A percentile compares a stretch with the other conserved stretches of the same genome.
Evolutionary conservation across 176 grass and related monocot species (phyloP).

Genomic region (Musa itinerans): DNA sequence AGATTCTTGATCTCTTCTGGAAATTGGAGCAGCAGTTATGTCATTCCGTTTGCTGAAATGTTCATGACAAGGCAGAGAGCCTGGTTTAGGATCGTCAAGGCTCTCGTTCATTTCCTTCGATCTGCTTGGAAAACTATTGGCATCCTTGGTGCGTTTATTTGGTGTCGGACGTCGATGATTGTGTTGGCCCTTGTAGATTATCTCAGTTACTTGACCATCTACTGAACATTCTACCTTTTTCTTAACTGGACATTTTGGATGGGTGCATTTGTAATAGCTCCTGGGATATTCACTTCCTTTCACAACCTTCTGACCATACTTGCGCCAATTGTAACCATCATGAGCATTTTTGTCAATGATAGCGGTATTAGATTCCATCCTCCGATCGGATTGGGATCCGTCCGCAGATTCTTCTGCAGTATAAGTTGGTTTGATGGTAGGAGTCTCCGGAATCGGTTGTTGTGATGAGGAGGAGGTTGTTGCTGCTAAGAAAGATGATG

Average conservation of each 20-base stretch:
- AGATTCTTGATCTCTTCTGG: constrained; percentile 9
- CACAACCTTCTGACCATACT: constrained; percentile 59
- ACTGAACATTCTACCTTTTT: constrained; percentile 34
- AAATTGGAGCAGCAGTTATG: background rate
- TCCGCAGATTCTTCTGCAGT: constrained; percentile 34
- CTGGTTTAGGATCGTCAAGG: background rate
- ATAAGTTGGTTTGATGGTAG: constrained; percentile 27
- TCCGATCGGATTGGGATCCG: constrained; percentile 25
- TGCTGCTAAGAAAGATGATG: constrained; percentile 36
- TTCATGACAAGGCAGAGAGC: constrained; percentile 6
- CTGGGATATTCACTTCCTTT: constrained; percentile 55
- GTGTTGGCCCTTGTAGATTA: constrained; percentile 44
- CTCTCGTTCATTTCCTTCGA: background rate
- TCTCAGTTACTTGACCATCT: constrained; percentile 33
- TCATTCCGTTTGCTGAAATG: constrained; percentile 7
- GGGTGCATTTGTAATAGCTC: constrained; percentile 34
- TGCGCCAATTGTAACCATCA: constrained; percentile 66
- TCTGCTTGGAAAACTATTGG: constrained; percentile 1
- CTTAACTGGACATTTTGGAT: constrained; percentile 29
- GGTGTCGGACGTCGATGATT: constrained; percentile 23
- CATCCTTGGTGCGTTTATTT: constrained; percentile 27
- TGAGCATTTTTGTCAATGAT: constrained; percentile 50
- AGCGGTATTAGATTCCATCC: constrained; percentile 27
- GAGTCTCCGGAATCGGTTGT: constrained; percentile 31
- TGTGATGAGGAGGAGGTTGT: constrained; percentile 16